Evolutionary conservation across 2,329 filamentous ascomycete genomes (phyloP).

Genomic region (Tolypocladium ophioglossoides): DNA sequence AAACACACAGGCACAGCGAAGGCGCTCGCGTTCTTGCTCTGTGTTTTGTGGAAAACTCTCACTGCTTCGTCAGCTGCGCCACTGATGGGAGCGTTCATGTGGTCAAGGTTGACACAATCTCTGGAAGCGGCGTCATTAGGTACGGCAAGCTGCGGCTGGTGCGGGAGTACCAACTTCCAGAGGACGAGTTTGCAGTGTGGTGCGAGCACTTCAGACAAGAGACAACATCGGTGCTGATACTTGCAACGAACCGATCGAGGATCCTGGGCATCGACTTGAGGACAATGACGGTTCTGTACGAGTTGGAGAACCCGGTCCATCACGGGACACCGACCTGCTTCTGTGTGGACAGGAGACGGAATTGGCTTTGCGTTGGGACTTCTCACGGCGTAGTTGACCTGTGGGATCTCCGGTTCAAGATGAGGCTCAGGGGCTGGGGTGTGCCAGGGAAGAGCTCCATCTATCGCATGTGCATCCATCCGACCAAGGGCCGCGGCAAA

Average conservation of each 20-base stretch:
- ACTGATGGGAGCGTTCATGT: slow-evolving; percentile 86
- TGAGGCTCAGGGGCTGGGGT: slow-evolving; percentile 81
- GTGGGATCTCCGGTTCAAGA: slow-evolving; percentile 93
- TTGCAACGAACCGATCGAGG: slow-evolving; percentile 79
- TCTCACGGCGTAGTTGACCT: slow-evolving; percentile 86
- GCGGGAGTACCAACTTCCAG: slow-evolving; percentile 68
- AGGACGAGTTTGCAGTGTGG: slow-evolving; percentile 74
- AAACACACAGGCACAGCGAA: slow-evolving; percentile 67
- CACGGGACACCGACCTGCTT: slow-evolving; percentile 90
- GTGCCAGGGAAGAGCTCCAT: slow-evolving; percentile 72
- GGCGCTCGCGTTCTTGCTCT: slow-evolving; percentile 68
- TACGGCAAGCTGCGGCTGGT: slow-evolving; percentile 71
- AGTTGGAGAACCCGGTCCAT: slow-evolving; percentile 76
- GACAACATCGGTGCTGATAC: slow-evolving; percentile 66
- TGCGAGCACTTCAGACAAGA: slow-evolving; percentile 85
- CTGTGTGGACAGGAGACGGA: slow-evolving; percentile 72
- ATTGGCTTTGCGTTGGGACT: slow-evolving; percentile 87
- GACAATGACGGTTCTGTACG: slow-evolving; percentile 73
- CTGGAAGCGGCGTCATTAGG: slow-evolving; percentile 42
- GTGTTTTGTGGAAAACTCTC: slow-evolving; percentile 87
- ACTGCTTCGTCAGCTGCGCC: slow-evolving; percentile 85
- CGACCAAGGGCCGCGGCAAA: slow-evolving; percentile 64
- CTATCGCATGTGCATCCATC: slow-evolving; percentile 69
- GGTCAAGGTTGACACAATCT: slow-evolving; percentile 59
- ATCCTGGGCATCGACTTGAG: slow-evolving; percentile 78